phyloP scores from a whole-genome alignment of 1,139 yeast genomes.

The Lodderomyces margitis region DNA sequence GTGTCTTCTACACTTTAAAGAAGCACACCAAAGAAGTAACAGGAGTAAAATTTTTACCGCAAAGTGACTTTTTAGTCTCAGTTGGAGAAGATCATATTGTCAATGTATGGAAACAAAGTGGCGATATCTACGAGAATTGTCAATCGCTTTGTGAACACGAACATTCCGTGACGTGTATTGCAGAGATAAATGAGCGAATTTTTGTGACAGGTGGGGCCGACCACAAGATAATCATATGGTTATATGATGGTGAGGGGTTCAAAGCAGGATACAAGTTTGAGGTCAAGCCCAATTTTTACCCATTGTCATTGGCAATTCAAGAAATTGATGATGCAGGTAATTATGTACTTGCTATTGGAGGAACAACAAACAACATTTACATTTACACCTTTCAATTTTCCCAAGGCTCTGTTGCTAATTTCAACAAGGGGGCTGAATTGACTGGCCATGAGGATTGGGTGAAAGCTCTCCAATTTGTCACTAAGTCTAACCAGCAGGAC shows the following conservation, averaged over 20 bases:
- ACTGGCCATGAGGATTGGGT: slow-evolving; percentile 97
- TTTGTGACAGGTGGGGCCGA: slow-evolving; percentile 67
- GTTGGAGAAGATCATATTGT: slow-evolving; percentile 65
- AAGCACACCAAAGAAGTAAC: slow-evolving; percentile 58
- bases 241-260: slow-evolving; percentile 19
- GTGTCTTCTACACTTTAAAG: slow-evolving; percentile 56
- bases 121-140: slow-evolving; percentile 20
- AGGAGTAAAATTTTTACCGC: slow-evolving; percentile 56
- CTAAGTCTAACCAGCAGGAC: slow-evolving; percentile 44
- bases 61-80: slow-evolving; percentile 49
- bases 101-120: slow-evolving; percentile 52
- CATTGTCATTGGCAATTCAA: slow-evolving; percentile 59
- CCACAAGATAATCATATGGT: slow-evolving; percentile 59
- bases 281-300: slow-evolving; percentile 55
- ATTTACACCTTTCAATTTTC: slow-evolving; percentile 48
- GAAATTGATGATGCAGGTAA: slow-evolving; percentile 34
- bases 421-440: slow-evolving; percentile 50
- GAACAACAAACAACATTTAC: slow-evolving; percentile 62
- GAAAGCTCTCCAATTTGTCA: slow-evolving; percentile 63
- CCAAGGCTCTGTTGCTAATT: slow-evolving; percentile 15
- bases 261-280: slow-evolving; percentile 31
- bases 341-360: slow-evolving; percentile 74
- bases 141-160: slow-evolving; percentile 40
- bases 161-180: slow-evolving; percentile 52
- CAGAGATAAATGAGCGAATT: slow-evolving; percentile 30